Percentiles rank a stretch among this genome's conserved stretches.
Conservation (phyloP, 768 basidiomycete species). For the Boletus subcaerulescens region DNA sequence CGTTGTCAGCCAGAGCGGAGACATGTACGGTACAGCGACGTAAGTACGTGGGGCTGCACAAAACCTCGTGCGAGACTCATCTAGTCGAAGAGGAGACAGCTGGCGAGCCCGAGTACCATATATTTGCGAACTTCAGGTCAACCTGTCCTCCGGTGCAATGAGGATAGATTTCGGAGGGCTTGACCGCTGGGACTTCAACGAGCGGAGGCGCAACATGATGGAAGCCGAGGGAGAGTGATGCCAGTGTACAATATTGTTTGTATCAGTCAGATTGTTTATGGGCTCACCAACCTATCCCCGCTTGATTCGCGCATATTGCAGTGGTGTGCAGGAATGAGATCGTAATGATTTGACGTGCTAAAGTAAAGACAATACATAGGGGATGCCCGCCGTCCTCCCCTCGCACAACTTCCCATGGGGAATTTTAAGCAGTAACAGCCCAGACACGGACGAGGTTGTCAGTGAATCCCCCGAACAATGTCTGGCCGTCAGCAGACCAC, state of each 20-base stretch:
- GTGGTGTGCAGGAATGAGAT: conserved; percentile 7
- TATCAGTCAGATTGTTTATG: background rate
- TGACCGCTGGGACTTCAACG: conserved; percentile 67
- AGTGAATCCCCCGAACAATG: conserved; percentile 94
- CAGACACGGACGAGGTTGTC: conserved; percentile 93
- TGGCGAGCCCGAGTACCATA: conserved; percentile 73
- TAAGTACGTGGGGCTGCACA: conserved; percentile 35
- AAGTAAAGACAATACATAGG: conserved; percentile 24
- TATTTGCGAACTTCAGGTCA: conserved; percentile 71
- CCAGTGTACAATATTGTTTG: background rate
- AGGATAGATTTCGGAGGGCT: conserved; percentile 73
- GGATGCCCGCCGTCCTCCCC: conserved; percentile 13
- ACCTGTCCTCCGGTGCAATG: conserved; percentile 56
- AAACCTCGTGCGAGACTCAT: conserved; percentile 1
- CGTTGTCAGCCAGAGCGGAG: conserved; percentile 58
- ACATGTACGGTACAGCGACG: conserved; percentile 77
- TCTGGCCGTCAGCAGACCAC: conserved; percentile 98
- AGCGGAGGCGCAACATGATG: conserved; percentile 61
- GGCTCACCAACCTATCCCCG: background rate
- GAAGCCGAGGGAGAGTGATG: conserved; percentile 40
- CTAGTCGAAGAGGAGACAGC: conserved; percentile 64
- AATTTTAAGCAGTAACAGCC: conserved; percentile 63
- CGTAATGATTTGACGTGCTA: conserved; percentile 23
- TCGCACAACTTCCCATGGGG: conserved; percentile 17
- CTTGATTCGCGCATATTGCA: background rate